phyloP scores from a whole-genome alignment of 2,329 filamentous ascomycete genomes.

The Exophiala spinifera region DNA sequence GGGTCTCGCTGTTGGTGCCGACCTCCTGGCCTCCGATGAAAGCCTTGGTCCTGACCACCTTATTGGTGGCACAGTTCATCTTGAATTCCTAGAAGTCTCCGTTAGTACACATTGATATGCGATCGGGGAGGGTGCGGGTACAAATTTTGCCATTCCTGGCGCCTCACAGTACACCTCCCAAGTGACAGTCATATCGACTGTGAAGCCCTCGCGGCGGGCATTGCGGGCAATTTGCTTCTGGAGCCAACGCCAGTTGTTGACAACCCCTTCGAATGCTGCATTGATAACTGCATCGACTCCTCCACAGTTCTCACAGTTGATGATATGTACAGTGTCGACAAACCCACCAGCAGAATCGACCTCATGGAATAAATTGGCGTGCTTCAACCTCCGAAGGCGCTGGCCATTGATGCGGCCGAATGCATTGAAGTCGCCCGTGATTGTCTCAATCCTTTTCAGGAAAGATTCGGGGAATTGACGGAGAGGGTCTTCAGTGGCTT shows the following conservation, averaged over 20 bases:
- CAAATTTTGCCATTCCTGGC: neutral
- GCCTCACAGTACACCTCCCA: neutral
- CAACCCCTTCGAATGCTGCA: neutral
- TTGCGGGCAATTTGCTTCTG: conserved; percentile 2
- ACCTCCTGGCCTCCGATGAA: conserved; percentile 8
- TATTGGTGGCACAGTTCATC: neutral
- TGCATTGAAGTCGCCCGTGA: conserved; percentile 2
- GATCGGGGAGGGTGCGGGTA: neutral
- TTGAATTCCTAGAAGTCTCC: neutral
- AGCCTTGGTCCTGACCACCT: neutral
- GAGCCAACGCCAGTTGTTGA: conserved; percentile 6
- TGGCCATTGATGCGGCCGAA: conserved; percentile 6
- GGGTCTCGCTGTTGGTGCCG: neutral
- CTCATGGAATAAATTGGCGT: neutral
- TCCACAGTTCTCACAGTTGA: neutral
- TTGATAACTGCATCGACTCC: neutral
- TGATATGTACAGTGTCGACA: neutral
- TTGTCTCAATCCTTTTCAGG: conserved; percentile 1
- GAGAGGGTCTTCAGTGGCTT: conserved; percentile 2
- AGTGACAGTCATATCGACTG: conserved; percentile 1
- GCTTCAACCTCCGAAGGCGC: conserved; percentile 1
- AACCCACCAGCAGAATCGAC: conserved; percentile 1
- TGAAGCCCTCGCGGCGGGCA: neutral
- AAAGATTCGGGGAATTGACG: conserved; percentile 1
- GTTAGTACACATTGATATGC: neutral